These are phyloP conservation scores for Fragaria ananassa DNA, from an alignment of 306 rosid genomes.

Conservation along the genomic window DNA sequence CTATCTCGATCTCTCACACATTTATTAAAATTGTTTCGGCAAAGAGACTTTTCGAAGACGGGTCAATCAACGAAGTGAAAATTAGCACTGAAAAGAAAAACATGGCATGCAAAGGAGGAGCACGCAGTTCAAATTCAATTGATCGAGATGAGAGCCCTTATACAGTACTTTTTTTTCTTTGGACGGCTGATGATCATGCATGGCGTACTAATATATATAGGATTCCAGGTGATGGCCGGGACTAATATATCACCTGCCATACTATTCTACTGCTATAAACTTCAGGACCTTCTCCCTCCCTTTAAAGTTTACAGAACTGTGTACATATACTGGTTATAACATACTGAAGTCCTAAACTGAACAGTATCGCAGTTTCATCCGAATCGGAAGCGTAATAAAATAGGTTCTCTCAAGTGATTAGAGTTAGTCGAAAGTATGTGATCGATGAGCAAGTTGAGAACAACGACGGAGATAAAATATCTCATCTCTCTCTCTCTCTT, in stretches of 20 bases:
- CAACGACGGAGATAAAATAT: neutral
- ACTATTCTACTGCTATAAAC: no score
- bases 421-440: neutral
- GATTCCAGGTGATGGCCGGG: neutral
- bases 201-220: slow-evolving; percentile 1
- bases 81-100: neutral
- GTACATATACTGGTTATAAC: no score
- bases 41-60: slow-evolving; percentile 30
- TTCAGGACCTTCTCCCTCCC: no score
- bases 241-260: neutral
- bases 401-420: neutral
- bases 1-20: slow-evolving; percentile 21
- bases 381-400: neutral
- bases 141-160: neutral
- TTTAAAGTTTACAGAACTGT: no score
- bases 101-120: slow-evolving; percentile 7
- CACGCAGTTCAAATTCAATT: slow-evolving; percentile 9
- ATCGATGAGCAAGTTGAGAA: neutral
- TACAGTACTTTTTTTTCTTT: neutral
- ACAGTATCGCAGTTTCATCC: neutral
- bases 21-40: slow-evolving; percentile 24
- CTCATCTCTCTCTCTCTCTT: neutral
- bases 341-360: neutral
- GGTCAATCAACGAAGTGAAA: slow-evolving; percentile 43
- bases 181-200: slow-evolving; percentile 16